phyloP scores from a whole-genome alignment of 768 basidiomycete genomes.

The Amanita molliuscula region DNA sequence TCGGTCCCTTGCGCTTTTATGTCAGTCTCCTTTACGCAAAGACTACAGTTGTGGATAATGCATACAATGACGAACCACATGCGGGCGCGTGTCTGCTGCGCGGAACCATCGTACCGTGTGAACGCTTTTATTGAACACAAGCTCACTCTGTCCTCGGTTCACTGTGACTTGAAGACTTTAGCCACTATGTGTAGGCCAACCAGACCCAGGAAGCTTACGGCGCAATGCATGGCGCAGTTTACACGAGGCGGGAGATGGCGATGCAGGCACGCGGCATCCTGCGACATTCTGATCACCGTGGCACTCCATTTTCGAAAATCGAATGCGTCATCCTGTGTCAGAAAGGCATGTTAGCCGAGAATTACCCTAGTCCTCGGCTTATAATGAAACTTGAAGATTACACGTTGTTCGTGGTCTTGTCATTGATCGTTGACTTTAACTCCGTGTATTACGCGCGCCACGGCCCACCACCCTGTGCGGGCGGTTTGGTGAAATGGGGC shows the following conservation, averaged over 20 bases:
- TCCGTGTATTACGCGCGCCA: too few relatives aligned
- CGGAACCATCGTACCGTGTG: neutral
- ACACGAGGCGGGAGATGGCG: neutral
- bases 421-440: too few relatives aligned
- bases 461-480: too few relatives aligned
- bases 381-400: neutral
- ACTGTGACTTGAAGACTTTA: neutral
- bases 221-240: conserved; percentile 7
- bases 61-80: neutral
- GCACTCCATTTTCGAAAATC: neutral
- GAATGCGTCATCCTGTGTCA: neutral
- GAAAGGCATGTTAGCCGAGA: neutral
- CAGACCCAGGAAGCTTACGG: too few relatives aligned
- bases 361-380: neutral
- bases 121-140: neutral
- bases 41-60: neutral
- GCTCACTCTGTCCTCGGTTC: neutral
- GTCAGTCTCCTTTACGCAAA: neutral
- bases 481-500: too few relatives aligned
- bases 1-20: too few relatives aligned
- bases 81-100: neutral
- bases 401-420: neutral
- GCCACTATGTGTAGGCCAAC: neutral
- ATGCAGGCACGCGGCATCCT: conserved; percentile 4
- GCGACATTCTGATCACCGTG: neutral